Base-by-base conservation (phyloP, 108 stramenopile species). In the Skeletonema costatum region DNA sequence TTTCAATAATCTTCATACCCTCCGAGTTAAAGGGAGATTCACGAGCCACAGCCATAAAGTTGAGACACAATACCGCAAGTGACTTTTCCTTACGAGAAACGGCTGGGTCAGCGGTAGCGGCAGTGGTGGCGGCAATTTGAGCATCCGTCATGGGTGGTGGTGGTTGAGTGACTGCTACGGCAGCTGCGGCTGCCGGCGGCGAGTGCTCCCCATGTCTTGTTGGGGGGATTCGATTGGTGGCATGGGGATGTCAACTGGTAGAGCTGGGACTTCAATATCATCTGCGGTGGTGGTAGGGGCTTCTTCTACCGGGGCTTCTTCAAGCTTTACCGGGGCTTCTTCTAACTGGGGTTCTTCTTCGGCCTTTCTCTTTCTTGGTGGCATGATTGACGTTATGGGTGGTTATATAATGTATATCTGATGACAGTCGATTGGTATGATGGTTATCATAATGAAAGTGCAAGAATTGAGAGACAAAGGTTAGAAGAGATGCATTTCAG, bases 41-140 rank as follows among this genome's bases (percentile, higher is more conserved):
- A 25, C 69, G 59, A 1, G 56, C 59, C 44, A 50, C 44, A 13
- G 77, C 71, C 63, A 88, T 53, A 65, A 92, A 90, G 77, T 80
- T 85, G 61, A 84, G 80, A 9, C 86, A 86, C 31, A 92, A 41
- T 7, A 88, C 65, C 3, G 86, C 87, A 30, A 92, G 75, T 14
- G 87, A 88, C 63, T 92, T 92, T 31, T 80, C 81, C 60, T 90
- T 90, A 25, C 90, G 84, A 2, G 50, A 51, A 5, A 19, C 19
- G 17, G 50, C 5, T 51, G 50, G 19, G 12, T 19, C 50, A 1
- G 17, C 19, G 16, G 17, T 6, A 17, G 48, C n/a, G n/a, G 50
- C 1, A 19, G 50, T 19, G 17, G 50, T 51, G 6, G 50, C 50
- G 19, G 19, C 50, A 51, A 51, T 17, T 19, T 19, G 17, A 51